Evolutionary conservation across 306 rosid species (phyloP).

Genomic region (Vigna hirtella): DNA sequence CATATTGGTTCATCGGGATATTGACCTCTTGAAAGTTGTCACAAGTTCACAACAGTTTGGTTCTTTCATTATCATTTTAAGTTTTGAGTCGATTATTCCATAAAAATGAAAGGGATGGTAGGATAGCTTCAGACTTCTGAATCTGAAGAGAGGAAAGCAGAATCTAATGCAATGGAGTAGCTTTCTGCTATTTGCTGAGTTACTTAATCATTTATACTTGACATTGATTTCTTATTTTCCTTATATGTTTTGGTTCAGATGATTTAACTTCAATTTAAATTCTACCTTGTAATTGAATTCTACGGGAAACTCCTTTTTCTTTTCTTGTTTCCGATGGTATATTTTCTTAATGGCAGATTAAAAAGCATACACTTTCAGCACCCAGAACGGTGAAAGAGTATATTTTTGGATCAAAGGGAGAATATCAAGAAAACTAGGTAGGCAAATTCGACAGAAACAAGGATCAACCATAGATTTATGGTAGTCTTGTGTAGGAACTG

Average conservation of each 20-base stretch:
- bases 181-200: background rate
- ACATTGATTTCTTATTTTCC: conserved; percentile 5
- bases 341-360: conserved; percentile 61
- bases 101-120: background rate
- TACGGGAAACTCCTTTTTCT: background rate
- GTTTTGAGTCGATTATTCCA: too few species aligned
- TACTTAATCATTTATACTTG: background rate
- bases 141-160: too few species aligned
- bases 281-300: background rate
- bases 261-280: background rate
- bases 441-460: conserved; percentile 54
- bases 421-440: conserved; percentile 49
- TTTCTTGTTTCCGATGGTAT: conserved; percentile 40
- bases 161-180: background rate
- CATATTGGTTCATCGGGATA: background rate
- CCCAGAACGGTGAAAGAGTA: conserved; percentile 65
- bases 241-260: conserved; percentile 16
- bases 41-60: too few species aligned
- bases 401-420: conserved; percentile 65
- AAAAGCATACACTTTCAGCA: conserved; percentile 67
- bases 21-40: background rate
- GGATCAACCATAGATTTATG: conserved; percentile 52
- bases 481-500: conserved; percentile 41
- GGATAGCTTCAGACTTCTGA: background rate
- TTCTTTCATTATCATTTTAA: too few species aligned